phyloP scores from a whole-genome alignment of 352 stramenopile species.

The Phytophthora chlamydospora region DNA sequence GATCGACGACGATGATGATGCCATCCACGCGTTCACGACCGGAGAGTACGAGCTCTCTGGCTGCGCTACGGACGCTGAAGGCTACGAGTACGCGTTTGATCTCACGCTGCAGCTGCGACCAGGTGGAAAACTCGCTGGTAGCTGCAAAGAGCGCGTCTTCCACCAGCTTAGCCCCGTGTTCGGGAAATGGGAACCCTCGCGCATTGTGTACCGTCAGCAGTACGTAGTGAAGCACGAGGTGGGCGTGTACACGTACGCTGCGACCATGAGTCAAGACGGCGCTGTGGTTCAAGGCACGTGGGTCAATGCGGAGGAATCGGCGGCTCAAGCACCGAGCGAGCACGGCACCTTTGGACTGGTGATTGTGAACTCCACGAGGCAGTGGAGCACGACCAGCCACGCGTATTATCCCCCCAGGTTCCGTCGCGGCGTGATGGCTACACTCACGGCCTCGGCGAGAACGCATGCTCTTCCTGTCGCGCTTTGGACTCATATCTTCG shows the following conservation, averaged over 20 bases:
- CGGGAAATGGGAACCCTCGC: conserved; percentile 42
- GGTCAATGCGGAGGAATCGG: conserved; percentile 50
- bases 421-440: conserved; percentile 36
- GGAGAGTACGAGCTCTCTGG: conserved; percentile 62
- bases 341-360: conserved; percentile 67
- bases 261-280: conserved; percentile 42
- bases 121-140: conserved; percentile 41
- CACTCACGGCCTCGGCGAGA: conserved; percentile 55
- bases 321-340: conserved; percentile 40
- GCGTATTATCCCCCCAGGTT: conserved; percentile 50
- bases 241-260: conserved; percentile 60
- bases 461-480: conserved; percentile 46
- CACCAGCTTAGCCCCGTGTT: conserved; percentile 50
- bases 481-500: conserved; percentile 61
- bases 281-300: conserved; percentile 53
- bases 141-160: conserved; percentile 63
- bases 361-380: conserved; percentile 41
- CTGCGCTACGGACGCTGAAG: conserved; percentile 65
- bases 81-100: conserved; percentile 77
- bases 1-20: conserved; percentile 35
- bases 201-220: conserved; percentile 55
- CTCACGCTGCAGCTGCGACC: conserved; percentile 52
- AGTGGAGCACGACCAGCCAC: conserved; percentile 59
- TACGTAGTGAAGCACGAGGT: conserved; percentile 71
- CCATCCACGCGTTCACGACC: conserved; percentile 53